Evolutionary conservation across 257 asterid species (phyloP), one percentile per base, ranked within the genome.

Genomic region (Paraleonurus japonicus): DNA sequence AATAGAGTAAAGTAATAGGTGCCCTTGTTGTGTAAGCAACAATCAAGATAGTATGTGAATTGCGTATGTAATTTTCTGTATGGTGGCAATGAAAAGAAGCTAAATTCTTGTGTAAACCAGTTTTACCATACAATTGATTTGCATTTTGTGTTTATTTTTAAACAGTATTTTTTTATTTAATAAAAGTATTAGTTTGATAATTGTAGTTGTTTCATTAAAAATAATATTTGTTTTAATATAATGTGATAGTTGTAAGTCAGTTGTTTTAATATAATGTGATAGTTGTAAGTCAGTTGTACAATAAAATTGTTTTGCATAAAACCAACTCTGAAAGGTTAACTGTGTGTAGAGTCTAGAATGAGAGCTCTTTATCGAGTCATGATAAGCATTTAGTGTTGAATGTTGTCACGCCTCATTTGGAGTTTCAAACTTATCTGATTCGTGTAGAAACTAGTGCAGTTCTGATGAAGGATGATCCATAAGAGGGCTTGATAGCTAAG

Each of bases 401-500:
- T 60, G 65, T 57, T 73, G 76, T 78, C 73, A 63, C 43, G 13
- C 68, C 53, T 69, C 73, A 70, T 63, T 30, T 4, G 28, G n/a
- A 53, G 76, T 63, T 72, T 30, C 75, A 55, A 17, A 59, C 16
- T 58, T 74, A 19, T 48, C 62, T 66, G 66, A 62, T 22, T 43
- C 59, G 17, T 8, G 15, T 64, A 51, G 26, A 71, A 43, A 45
- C 15, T 57, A 58, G 4, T 63, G 69, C 27, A 24, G 45, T 58
- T 59, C 66, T 76, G 66, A 55, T 71, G 72, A 55, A 71, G 53
- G 81, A 47, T n/a, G 22, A 32, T 75, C 45, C 65, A 60, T 47
- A 8, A 16, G 22, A 28, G 39, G 48, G 24, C 4, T 39, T 66
- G 64, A 32, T 67, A 15, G 35, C n/a, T 22, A 26, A 30, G 26